phyloP scores from a whole-genome alignment of 257 asterid species.

The Salvia splendens region DNA sequence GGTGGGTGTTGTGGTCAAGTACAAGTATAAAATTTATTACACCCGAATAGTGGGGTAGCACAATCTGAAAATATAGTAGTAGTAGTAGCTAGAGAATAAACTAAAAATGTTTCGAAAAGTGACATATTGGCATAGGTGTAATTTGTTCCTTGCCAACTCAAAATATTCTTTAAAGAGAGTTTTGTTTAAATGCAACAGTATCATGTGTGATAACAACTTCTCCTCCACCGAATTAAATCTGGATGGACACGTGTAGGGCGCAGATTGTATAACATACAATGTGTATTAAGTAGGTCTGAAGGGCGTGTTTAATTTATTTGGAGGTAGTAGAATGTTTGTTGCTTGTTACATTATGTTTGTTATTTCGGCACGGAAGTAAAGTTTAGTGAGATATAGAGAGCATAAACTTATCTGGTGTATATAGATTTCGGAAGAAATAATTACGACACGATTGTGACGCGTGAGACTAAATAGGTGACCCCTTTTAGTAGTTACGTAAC shows the following conservation, averaged over 20 bases:
- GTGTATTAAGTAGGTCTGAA: background rate
- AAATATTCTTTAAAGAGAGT: conserved; percentile 28
- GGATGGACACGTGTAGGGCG: conserved; percentile 7
- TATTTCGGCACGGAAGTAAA: conserved; percentile 15
- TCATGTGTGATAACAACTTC: conserved; percentile 1
- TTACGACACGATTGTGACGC: too few relatives aligned
- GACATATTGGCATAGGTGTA: conserved; percentile 21
- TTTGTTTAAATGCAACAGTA: background rate
- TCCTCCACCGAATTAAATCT: background rate
- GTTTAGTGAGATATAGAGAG: background rate
- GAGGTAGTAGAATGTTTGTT: background rate
- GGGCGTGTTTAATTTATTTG: too few relatives aligned
- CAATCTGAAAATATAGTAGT: conserved; percentile 18
- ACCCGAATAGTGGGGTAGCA: conserved; percentile 33
- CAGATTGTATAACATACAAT: background rate
- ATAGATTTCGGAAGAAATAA: too few relatives aligned
- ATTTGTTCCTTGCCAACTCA: conserved; percentile 27
- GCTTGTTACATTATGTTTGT: conserved; percentile 6
- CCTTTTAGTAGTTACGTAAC: too few relatives aligned
- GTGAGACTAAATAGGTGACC: too few relatives aligned
- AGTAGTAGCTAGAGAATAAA: background rate
- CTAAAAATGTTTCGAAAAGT: conserved; percentile 12
- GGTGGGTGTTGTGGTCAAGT: conserved; percentile 4
- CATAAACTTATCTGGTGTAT: too few relatives aligned
- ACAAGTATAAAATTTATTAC: background rate